A percentile compares a stretch with the other conserved stretches of the same genome.
Evolutionary conservation across 495 filamentous ascomycete species (phyloP).

Genomic region (Chaetomium fimeti): DNA sequence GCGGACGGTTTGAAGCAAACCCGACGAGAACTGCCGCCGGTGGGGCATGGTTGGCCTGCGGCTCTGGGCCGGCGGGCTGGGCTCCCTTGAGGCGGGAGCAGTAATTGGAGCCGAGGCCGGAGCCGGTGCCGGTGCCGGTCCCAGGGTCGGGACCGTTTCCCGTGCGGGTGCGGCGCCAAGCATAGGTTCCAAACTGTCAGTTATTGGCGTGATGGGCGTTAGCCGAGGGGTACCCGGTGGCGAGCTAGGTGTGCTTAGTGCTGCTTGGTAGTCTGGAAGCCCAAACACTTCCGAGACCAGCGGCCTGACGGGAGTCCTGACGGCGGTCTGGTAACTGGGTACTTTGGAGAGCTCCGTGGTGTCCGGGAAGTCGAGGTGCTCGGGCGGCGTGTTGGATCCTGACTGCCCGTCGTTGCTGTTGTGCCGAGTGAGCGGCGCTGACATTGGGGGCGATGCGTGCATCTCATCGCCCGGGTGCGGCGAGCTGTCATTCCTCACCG

Average conservation of each 20-base stretch:
- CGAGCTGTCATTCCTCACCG: slow-evolving; percentile 35
- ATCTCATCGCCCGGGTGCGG: slow-evolving; percentile 32
- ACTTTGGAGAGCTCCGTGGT: slow-evolving; percentile 67
- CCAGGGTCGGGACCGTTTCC: slow-evolving; percentile 10
- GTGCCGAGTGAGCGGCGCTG: slow-evolving; percentile 53
- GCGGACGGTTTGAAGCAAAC: slow-evolving; percentile 21
- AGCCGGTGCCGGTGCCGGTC: neutral
- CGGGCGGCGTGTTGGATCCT: slow-evolving; percentile 41
- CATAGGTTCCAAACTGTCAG: slow-evolving; percentile 38
- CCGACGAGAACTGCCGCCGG: slow-evolving; percentile 25
- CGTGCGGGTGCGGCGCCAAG: slow-evolving; percentile 27
- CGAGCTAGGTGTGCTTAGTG: slow-evolving; percentile 35
- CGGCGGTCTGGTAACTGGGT: slow-evolving; percentile 77
- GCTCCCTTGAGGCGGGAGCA: neutral
- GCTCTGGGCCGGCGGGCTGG: slow-evolving; percentile 2
- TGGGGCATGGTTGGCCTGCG: slow-evolving; percentile 22
- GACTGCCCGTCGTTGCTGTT: slow-evolving; percentile 56
- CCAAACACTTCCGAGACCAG: slow-evolving; percentile 28
- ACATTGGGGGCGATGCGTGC: slow-evolving; percentile 35
- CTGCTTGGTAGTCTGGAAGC: slow-evolving; percentile 47
- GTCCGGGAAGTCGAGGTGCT: slow-evolving; percentile 62
- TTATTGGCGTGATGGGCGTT: slow-evolving; percentile 2
- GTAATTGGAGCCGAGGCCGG: neutral
- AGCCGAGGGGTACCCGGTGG: slow-evolving; percentile 24
- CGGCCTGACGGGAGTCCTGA: slow-evolving; percentile 55